phyloP scores from a whole-genome alignment of 139 green algal species.

The Ettlia oleoabundans region DNA sequence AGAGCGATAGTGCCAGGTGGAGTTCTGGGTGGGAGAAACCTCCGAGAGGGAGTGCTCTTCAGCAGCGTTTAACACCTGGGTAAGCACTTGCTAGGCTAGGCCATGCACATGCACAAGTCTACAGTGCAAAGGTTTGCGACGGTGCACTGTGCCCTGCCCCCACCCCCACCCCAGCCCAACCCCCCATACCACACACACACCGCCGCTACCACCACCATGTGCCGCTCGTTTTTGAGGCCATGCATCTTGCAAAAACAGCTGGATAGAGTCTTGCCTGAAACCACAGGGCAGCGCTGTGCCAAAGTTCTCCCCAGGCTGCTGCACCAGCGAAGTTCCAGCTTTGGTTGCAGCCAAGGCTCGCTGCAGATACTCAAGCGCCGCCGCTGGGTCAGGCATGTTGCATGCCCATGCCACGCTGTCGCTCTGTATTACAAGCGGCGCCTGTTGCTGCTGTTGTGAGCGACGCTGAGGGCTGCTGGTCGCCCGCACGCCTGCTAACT shows the following conservation, averaged over 20 bases:
- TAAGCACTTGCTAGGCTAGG: no score
- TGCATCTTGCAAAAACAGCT: neutral
- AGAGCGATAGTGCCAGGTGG: conserved; percentile 11
- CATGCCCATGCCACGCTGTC: conserved; percentile 30
- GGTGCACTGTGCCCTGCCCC: no score
- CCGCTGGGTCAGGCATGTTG: conserved; percentile 29
- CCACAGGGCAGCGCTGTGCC: conserved; percentile 49
- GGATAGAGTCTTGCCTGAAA: conserved; percentile 28
- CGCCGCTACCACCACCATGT: no score
- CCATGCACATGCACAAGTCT: no score
- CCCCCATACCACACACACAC: no score
- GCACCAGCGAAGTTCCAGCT: conserved; percentile 1
- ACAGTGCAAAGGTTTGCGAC: no score
- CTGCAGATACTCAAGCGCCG: conserved; percentile 21
- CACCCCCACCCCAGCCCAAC: no score
- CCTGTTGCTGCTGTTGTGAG: conserved; percentile 23
- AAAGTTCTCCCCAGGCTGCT: conserved; percentile 34
- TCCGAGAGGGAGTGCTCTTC: no score
- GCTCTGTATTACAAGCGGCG: neutral
- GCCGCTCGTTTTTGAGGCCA: no score
- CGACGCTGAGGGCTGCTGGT: no score
- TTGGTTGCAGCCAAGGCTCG: neutral
- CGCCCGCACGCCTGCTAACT: no score
- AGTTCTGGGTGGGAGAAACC: neutral
- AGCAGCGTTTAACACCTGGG: no score